These are phyloP conservation scores for Candida takata DNA, from an alignment of 805 yeast species.

Conservation along the genomic window DNA sequence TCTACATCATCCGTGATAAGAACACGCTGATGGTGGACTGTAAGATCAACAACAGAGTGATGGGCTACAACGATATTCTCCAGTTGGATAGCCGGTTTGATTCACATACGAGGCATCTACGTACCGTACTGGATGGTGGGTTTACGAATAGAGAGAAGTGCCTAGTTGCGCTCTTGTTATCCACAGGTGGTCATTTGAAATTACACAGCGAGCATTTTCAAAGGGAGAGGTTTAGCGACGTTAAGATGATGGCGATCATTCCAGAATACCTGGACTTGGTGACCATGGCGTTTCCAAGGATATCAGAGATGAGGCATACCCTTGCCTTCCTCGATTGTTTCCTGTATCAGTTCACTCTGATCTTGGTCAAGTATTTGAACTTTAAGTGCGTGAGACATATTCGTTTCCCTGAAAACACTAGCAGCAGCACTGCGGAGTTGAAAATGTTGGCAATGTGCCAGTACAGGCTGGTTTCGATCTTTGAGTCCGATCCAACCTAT, in stretches of 20 bases:
- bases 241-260: too few relatives aligned
- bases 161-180: too few relatives aligned
- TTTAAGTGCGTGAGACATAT: not conserved
- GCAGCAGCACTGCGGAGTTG: constrained; percentile 3
- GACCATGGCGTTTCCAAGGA: too few relatives aligned
- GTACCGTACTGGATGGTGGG: too few relatives aligned
- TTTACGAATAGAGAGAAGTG: too few relatives aligned
- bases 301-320: too few relatives aligned
- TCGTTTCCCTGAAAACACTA: too few relatives aligned
- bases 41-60: not conserved
- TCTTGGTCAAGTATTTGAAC: constrained; percentile 19
- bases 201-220: too few relatives aligned
- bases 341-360: constrained; percentile 15
- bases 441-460: constrained; percentile 5
- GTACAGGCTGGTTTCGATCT: constrained; percentile 4
- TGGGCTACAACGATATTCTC: constrained; percentile 6
- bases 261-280: too few relatives aligned
- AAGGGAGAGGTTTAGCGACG: too few relatives aligned
- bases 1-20: constrained; percentile 12
- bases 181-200: too few relatives aligned
- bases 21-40: constrained; percentile 14
- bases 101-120: not conserved
- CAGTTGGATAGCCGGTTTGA: constrained; percentile 13
- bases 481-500: constrained; percentile 4
- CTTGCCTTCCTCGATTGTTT: constrained; percentile 16